These are phyloP conservation scores for Xylaria nigripes DNA, from an alignment of 495 filamentous ascomycete species.

Conservation along the genomic window DNA sequence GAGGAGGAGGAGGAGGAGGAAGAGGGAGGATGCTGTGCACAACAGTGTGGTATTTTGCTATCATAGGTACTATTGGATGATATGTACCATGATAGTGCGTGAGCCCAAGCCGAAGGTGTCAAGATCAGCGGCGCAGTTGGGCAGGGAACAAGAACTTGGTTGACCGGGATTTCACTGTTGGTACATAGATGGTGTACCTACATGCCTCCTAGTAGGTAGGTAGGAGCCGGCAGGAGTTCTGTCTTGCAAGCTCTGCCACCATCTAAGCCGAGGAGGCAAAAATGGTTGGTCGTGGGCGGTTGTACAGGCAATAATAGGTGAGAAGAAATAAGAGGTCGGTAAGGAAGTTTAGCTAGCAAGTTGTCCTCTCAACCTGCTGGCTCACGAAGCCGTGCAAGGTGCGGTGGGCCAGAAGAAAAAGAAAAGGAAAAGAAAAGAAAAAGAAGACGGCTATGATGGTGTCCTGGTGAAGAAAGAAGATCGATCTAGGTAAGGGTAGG, in stretches of 20 bases:
- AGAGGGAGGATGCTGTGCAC: neutral
- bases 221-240: neutral
- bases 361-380: neutral
- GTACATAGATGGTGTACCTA: neutral
- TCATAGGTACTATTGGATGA: slow-evolving; percentile 10
- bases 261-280: neutral
- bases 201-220: neutral
- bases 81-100: slow-evolving; percentile 5
- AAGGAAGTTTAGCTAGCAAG: too few species aligned
- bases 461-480: neutral
- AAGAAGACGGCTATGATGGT: neutral
- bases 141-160: slow-evolving; percentile 22
- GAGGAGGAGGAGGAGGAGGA: too few species aligned
- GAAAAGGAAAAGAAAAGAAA: slow-evolving; percentile 1
- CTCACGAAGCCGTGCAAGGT: slow-evolving; percentile 4
- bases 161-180: neutral
- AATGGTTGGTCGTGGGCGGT: neutral
- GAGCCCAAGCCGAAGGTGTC: slow-evolving; percentile 25
- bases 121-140: slow-evolving; percentile 31
- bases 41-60: neutral
- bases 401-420: slow-evolving; percentile 6
- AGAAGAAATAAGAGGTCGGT: neutral
- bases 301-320: neutral
- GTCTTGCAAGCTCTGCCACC: neutral
- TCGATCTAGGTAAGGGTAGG: too few species aligned